Percentiles rank a stretch among this genome's conserved stretches.
Evolutionary conservation across 805 yeast genomes (phyloP).

Genomic region (Komagataella pseudopastoris): DNA sequence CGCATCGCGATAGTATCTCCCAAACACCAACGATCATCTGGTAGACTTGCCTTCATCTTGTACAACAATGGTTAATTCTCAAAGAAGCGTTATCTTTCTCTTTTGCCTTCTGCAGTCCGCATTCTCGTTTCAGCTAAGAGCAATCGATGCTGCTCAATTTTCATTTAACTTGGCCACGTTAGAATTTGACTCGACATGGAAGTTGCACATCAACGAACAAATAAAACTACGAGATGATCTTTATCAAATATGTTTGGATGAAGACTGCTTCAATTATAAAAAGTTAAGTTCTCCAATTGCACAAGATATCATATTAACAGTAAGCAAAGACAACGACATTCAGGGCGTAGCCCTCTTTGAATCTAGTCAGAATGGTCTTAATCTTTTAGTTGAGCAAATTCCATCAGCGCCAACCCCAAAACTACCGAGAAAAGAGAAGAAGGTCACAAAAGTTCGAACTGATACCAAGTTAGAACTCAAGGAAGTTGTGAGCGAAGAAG

Average conservation of each 20-base stretch:
- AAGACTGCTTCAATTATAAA: neutral
- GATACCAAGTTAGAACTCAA: constrained; percentile 3
- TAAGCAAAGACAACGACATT: neutral
- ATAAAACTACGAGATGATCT: neutral
- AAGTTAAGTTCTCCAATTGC: neutral
- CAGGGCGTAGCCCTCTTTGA: neutral
- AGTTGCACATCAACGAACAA: neutral
- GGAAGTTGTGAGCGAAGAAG: constrained; percentile 1
- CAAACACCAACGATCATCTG: neutral
- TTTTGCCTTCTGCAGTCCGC: neutral
- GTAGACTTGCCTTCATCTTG: neutral
- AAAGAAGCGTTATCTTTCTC: neutral
- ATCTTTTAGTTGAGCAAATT: neutral
- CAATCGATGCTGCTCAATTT: neutral
- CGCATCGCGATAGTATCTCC: neutral
- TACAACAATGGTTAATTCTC: neutral
- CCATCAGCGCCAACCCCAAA: constrained; percentile 1
- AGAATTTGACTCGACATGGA: neutral
- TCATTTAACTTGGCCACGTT: neutral
- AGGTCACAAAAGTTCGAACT: neutral
- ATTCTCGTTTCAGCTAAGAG: neutral
- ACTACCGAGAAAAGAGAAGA: constrained; percentile 8
- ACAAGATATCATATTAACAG: neutral
- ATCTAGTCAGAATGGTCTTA: neutral
- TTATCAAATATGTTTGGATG: neutral